These are phyloP conservation scores for Corniculantispora saksenae DNA, from an alignment of 2,329 filamentous ascomycete genomes.

Conservation along the genomic window DNA sequence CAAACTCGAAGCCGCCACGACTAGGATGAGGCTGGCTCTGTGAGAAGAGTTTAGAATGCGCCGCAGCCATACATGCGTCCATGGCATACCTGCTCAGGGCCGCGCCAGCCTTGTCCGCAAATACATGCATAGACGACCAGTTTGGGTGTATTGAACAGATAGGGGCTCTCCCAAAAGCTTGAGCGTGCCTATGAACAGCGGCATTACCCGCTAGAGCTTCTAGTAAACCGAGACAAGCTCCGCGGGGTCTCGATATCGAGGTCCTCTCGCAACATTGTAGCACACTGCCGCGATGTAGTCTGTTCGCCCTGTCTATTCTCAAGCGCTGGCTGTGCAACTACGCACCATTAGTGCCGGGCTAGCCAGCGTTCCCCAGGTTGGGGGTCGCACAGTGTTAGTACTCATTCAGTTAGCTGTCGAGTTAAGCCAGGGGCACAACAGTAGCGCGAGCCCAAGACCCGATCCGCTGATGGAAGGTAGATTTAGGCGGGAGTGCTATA, in stretches of 20 bases:
- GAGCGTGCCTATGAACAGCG: neutral
- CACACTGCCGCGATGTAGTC: neutral
- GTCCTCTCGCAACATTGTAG: neutral
- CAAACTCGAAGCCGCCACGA: conserved; percentile 5
- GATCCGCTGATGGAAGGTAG: conserved; percentile 4
- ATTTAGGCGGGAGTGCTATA: conserved; percentile 10
- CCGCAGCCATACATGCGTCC: neutral
- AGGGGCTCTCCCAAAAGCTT: neutral
- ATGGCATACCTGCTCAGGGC: neutral
- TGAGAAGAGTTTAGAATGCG: conserved; percentile 4
- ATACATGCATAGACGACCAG: neutral
- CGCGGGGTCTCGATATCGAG: neutral
- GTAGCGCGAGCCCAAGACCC: conserved; percentile 6
- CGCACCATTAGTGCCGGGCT: neutral
- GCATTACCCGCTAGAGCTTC: neutral
- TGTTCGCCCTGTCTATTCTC: neutral
- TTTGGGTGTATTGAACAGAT: too few species aligned
- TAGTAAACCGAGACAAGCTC: neutral
- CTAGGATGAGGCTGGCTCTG: neutral
- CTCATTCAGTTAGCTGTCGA: conserved; percentile 11
- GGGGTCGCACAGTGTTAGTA: conserved; percentile 9
- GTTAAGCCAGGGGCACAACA: conserved; percentile 8
- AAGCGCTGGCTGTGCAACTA: neutral
- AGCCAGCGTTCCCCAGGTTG: conserved; percentile 1
- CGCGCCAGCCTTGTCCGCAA: conserved; percentile 2